phyloP scores from a whole-genome alignment of 805 yeast genomes.

The Kluyveromyces lactis region DNA sequence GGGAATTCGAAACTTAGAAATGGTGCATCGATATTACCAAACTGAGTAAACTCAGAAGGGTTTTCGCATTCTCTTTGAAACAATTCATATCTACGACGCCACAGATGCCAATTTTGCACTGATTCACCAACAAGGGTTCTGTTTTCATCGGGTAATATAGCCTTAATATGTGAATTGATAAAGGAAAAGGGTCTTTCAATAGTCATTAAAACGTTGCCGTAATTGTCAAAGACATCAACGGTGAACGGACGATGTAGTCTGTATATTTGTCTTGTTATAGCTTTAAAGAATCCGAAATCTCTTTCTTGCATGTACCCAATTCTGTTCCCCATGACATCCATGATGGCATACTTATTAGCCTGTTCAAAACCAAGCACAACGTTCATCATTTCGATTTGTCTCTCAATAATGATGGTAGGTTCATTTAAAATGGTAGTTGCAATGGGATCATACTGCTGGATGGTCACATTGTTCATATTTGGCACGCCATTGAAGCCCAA shows the following conservation, averaged over 20 bases:
- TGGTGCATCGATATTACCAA: conserved; percentile 81
- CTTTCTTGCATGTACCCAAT: conserved; percentile 79
- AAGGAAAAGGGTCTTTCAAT: conserved; percentile 79
- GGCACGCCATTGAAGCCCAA: not conserved
- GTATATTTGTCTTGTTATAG: conserved; percentile 75
- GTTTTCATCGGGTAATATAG: conserved; percentile 45
- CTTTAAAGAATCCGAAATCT: conserved; percentile 59
- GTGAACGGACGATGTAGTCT: conserved; percentile 80
- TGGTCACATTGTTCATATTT: conserved; percentile 12
- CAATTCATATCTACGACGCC: conserved; percentile 84
- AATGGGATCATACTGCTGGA: conserved; percentile 51
- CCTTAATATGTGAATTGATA: conserved; percentile 81
- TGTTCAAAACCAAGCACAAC: conserved; percentile 86
- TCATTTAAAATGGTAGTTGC: conserved; percentile 51
- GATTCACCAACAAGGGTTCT: conserved; percentile 64
- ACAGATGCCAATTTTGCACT: conserved; percentile 88
- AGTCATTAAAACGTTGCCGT: conserved; percentile 52
- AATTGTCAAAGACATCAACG: conserved; percentile 59
- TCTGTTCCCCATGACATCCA: conserved; percentile 64
- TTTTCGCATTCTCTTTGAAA: conserved; percentile 41
- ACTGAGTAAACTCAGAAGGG: conserved; percentile 47
- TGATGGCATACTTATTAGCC: conserved; percentile 67
- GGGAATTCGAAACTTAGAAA: conserved; percentile 84
- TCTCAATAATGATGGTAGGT: conserved; percentile 80
- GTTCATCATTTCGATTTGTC: conserved; percentile 85